Evolutionary conservation across 2,329 filamentous ascomycete genomes (phyloP), one percentile per base, ranked within the genome.

Genomic region (Epicoccum nigrum): DNA sequence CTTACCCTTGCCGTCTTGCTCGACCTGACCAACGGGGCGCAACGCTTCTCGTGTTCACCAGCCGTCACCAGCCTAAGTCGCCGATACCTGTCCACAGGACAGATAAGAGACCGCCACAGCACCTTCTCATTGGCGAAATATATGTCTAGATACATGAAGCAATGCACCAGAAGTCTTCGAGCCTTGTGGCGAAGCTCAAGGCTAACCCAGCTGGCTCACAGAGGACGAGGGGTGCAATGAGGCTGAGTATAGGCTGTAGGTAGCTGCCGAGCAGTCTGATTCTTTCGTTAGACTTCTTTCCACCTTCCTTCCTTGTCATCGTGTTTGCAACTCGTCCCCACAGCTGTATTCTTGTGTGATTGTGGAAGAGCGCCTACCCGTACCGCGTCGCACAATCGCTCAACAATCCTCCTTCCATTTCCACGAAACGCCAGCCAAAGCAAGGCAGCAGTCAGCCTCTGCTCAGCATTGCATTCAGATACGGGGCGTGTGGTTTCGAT

Each of bases 41-140:
- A 32, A 49, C 44, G 53, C 46, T 46, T 45, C 44, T 52, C 23
- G 46, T 50, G 38, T 47, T 49, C 45, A n/a, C 37, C 30, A 54
- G 55, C 58, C 41, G 45, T 56, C 49, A 44, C 33, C 28, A 25
- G 37, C 28, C 44, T 59, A 60, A 60, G 60, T 54, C 33, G 41
- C 41, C 50, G 33, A 39, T 23, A 21, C 46, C 41, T 56, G 51
- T 53, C 50, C 42, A 48, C 33, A 31, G 31, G 45, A 52, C 54
- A 50, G 51, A 54, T 56, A 55, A 54, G 38, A 37, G 17, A 39
- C 33, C 33, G 49, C 49, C 49, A 52, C 49, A 47, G 20, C 38
- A 11, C 28, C 27, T 4, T 37, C 21, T 27, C 15, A 52, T 52
- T 52, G 49, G 49, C 19, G 32, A 46, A 33, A 52, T 46, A 27